Conservation (phyloP, 768 basidiomycete genomes). For the Leccinum disarticulatum region DNA sequence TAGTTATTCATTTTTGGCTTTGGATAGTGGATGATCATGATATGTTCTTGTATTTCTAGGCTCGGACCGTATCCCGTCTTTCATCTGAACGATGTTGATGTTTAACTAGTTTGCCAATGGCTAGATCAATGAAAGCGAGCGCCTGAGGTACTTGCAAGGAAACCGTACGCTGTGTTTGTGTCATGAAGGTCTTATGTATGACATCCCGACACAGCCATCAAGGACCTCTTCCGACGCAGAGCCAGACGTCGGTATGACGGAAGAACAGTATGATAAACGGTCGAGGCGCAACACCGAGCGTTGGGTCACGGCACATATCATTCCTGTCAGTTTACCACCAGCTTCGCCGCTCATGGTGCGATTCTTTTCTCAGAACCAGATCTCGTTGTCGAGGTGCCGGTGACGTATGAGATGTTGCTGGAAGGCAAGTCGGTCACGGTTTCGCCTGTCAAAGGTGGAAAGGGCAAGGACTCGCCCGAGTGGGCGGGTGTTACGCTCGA, state of each 20-base stretch:
- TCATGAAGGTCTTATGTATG: background rate
- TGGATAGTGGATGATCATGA: too few relatives aligned
- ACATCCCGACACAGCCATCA: slow-evolving; percentile 54
- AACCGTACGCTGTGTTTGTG: slow-evolving; percentile 59
- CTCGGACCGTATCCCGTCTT: too few relatives aligned
- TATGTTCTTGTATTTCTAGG: too few relatives aligned
- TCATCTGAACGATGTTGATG: too few relatives aligned
- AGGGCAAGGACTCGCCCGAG: slow-evolving; percentile 40
- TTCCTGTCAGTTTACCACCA: slow-evolving; percentile 55
- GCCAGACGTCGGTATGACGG: slow-evolving; percentile 56
- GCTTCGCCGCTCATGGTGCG: background rate
- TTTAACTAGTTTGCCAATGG: too few relatives aligned
- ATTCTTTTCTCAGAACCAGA: slow-evolving; percentile 38
- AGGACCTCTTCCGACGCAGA: slow-evolving; percentile 40
- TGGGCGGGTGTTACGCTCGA: slow-evolving; percentile 63
- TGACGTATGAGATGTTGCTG: slow-evolving; percentile 57
- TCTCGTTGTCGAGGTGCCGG: slow-evolving; percentile 38
- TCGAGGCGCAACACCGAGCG: slow-evolving; percentile 68
- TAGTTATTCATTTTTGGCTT: too few relatives aligned
- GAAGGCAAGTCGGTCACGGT: slow-evolving; percentile 60
- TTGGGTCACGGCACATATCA: slow-evolving; percentile 83
- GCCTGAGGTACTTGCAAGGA: slow-evolving; percentile 68
- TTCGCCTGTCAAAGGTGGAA: slow-evolving; percentile 32
- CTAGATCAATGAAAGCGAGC: too few relatives aligned
- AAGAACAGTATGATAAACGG: slow-evolving; percentile 60